Evolutionary conservation across 192 early-diverging fungal genomes (phyloP).

Genomic region (Coemansia sp.): DNA sequence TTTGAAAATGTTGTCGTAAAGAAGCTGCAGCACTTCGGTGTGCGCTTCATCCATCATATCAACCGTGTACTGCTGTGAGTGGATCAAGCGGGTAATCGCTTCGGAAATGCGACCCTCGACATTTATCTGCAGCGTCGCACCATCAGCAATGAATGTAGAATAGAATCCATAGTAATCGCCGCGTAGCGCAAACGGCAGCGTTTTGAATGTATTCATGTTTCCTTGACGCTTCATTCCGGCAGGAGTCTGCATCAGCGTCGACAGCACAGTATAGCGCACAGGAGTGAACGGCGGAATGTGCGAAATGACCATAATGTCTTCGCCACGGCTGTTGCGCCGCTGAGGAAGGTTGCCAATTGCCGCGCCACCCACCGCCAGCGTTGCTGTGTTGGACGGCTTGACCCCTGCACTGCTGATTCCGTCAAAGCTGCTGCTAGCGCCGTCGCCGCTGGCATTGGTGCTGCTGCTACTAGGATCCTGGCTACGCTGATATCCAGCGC

Average conservation of each 20-base stretch:
- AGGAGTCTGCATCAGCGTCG: slow-evolving; percentile 50
- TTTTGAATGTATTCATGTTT: slow-evolving; percentile 51
- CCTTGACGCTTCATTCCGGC: slow-evolving; percentile 43
- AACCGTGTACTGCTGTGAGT: slow-evolving; percentile 52
- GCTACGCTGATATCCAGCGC: slow-evolving; percentile 2
- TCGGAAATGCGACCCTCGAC: slow-evolving; percentile 49
- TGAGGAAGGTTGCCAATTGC: slow-evolving; percentile 48
- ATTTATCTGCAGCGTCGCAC: slow-evolving; percentile 52
- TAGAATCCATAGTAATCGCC: slow-evolving; percentile 57
- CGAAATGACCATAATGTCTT: slow-evolving; percentile 52
- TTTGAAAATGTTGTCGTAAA: slow-evolving; percentile 57
- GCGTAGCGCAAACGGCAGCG: slow-evolving; percentile 52
- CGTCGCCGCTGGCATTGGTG: background rate
- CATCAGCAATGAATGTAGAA: slow-evolving; percentile 53
- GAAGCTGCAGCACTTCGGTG: slow-evolving; percentile 55
- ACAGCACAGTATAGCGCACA: slow-evolving; percentile 43
- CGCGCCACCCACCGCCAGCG: slow-evolving; percentile 41
- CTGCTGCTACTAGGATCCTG: slow-evolving; percentile 5
- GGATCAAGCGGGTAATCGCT: slow-evolving; percentile 45
- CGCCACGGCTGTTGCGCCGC: slow-evolving; percentile 52
- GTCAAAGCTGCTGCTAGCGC: slow-evolving; percentile 3
- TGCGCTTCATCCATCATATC: slow-evolving; percentile 59
- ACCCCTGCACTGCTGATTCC: slow-evolving; percentile 1
- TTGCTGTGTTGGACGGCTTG: slow-evolving; percentile 39
- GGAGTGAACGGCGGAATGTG: slow-evolving; percentile 53